Evolutionary conservation across 306 rosid genomes (phyloP), one percentile per base, ranked within the genome.

Genomic region (Citrullus mucosospermus): DNA sequence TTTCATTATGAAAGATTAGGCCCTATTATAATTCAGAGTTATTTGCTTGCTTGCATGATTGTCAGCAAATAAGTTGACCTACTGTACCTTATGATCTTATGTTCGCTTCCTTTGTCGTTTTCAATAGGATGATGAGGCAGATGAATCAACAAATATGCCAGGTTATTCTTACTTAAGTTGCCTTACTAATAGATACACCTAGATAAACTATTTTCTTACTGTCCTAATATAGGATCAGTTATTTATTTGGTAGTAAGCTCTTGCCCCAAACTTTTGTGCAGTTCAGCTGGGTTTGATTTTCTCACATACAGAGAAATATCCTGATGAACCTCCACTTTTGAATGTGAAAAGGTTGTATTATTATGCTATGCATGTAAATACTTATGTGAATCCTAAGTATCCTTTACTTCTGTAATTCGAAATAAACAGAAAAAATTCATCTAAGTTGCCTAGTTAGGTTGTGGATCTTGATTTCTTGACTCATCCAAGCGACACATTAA

Each of bases 311-410:
- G 92, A 92, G 85, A 96, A 62, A 58, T 96, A 96, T 89, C 99
- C 99, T 7, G 98, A 96, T n/a, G 99, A 96, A 79, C 96, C 97
- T 84, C 99, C 99, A 2, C 98, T 96, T 85, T 81, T 96, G 82
- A 96, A 88, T 78, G 82, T 96, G 83, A 91, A 76, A 86, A 96
- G 97, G 98, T 96, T 75, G 68, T 74, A 74, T 32, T 30, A 32
- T 53, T 30, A 51, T 53, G 17, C 48, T 74, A 2, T 51, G 30
- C 48, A 30, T 30, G 48, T 32, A 32, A 51, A 30, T 48, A 25
- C 43, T 11, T 28, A 61, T 66, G 36, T 50, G 39, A 7, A 44
- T 60, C 68, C 57, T 9, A 6, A 57, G 6, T 80, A 18, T 54
- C 75, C 46, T 82, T 79, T 32, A 9, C 43, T 71, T 36, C 78